Conservation (phyloP, 345 rosid genomes). For the Salix viminalis region DNA sequence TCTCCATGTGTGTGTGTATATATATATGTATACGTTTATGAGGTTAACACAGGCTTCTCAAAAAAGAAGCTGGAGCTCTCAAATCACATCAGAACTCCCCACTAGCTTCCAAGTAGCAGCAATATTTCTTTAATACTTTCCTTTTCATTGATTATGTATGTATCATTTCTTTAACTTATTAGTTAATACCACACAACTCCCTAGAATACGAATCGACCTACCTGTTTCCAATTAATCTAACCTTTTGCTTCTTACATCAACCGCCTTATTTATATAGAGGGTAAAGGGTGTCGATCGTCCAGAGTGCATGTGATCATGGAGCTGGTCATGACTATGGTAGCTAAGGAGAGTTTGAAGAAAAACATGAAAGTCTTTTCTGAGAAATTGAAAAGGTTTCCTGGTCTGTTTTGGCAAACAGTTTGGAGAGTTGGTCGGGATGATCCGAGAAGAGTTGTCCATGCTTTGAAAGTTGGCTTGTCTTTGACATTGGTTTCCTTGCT, state of each 20-base stretch:
- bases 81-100: conserved; percentile 5
- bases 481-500: conserved; percentile 63
- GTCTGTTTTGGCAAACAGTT: conserved; percentile 25
- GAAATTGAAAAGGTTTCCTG: conserved; percentile 35
- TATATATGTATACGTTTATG: conserved; percentile 24
- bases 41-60: background rate
- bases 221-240: background rate
- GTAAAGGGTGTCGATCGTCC: background rate
- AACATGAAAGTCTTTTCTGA: conserved; percentile 12
- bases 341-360: conserved; percentile 24
- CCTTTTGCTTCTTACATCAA: background rate
- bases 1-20: conserved; percentile 6
- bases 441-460: conserved; percentile 64
- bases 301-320: background rate
- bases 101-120: conserved; percentile 6
- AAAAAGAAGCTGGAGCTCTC: conserved; percentile 16
- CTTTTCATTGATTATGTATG: background rate
- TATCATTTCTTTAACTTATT: conserved; percentile 5
- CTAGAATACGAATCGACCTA: background rate
- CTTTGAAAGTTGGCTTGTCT: conserved; percentile 73
- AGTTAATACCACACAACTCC: background rate
- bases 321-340: conserved; percentile 10
- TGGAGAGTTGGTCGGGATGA: conserved; percentile 64
- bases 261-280: background rate
- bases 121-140: background rate